Conservation (phyloP, 257 asterid genomes). For the Leptodermis oblonga region DNA sequence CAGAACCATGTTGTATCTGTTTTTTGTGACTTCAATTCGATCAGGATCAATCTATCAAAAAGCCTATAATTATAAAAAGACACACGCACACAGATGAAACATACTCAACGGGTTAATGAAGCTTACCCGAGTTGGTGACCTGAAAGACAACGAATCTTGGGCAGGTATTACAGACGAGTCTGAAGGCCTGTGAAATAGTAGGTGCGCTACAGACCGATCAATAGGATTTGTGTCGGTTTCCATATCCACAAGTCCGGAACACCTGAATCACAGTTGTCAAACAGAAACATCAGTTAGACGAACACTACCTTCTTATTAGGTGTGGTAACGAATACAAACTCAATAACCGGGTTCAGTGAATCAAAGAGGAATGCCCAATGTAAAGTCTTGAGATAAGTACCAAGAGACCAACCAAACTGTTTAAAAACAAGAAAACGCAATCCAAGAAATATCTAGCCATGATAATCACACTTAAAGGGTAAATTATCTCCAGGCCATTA, state of each 20-base stretch:
- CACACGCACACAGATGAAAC: conserved; percentile 2
- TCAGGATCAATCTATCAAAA: conserved; percentile 20
- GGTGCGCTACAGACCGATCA: conserved; percentile 85
- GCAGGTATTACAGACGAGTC: conserved; percentile 35
- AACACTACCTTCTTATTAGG: not conserved
- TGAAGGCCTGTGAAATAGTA: conserved; percentile 66
- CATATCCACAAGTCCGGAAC: conserved; percentile 48
- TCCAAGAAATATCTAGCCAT: not conserved
- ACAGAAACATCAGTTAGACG: not conserved
- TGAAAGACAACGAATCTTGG: conserved; percentile 28
- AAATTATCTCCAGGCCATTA: no score
- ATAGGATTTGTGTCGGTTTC: conserved; percentile 83
- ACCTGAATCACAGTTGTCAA: conserved; percentile 27
- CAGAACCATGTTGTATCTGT: conserved; percentile 49
- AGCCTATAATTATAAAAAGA: conserved; percentile 12
- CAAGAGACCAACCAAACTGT: not conserved
- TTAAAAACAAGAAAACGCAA: not conserved
- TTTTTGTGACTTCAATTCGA: conserved; percentile 17
- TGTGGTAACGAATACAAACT: not conserved
- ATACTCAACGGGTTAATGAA: not conserved
- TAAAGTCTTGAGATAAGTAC: not conserved
- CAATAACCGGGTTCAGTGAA: not conserved
- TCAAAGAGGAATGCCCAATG: not conserved
- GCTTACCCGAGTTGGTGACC: conserved; percentile 40
- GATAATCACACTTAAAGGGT: not conserved